Conservation (phyloP, 305 asterid species). For the Solanum hybrid region DNA sequence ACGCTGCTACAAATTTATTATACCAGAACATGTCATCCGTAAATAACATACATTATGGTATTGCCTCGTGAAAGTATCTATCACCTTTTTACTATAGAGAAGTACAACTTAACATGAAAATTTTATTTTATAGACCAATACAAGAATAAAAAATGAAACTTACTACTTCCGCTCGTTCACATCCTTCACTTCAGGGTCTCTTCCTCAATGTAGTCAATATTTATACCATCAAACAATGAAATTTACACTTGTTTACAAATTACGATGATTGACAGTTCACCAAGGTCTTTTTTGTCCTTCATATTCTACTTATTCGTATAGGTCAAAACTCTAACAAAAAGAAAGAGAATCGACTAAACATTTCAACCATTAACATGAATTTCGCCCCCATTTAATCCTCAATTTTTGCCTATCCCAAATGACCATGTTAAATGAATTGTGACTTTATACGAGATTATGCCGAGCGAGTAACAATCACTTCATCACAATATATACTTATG, state of each 20-base stretch:
- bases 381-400: not conserved
- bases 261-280: not conserved
- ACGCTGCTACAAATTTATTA: not conserved
- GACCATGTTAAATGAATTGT: not conserved
- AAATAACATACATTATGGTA: not conserved
- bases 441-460: not conserved
- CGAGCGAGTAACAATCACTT: not conserved
- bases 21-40: not conserved
- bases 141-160: not conserved
- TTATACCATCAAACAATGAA: not conserved
- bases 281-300: not conserved
- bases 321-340: not conserved
- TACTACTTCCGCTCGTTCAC: not conserved
- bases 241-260: not conserved
- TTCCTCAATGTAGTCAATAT: not conserved
- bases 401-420: not conserved
- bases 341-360: not conserved
- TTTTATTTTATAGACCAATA: not conserved
- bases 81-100: no score
- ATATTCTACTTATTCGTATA: not conserved
- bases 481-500: not conserved
- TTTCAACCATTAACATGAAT: not conserved
- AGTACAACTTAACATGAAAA: not conserved
- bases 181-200: not conserved
- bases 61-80: no score